Evolutionary conservation across 176 grass and related monocot species (phyloP), one percentile per base, ranked within the genome.

Genomic region (Canna indica): DNA sequence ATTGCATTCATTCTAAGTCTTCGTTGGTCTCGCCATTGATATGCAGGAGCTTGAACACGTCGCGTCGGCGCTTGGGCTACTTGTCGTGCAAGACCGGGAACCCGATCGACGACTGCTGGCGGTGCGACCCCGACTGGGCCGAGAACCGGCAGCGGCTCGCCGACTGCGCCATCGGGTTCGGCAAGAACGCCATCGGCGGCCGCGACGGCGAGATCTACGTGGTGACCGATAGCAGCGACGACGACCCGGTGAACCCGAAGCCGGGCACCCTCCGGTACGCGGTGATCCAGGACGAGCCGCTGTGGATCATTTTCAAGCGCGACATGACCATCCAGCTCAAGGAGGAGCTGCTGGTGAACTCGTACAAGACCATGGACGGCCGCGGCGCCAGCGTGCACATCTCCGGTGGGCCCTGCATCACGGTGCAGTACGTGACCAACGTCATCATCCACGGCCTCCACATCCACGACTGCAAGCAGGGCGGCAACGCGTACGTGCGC

Each of bases 161-260:
- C 1, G 71, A 73, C 71, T 73, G 71, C 71, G 71, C 71, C n/a
- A 73, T 73, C 52, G 71, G 71, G 71, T 73, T 73, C 71, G 71
- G 71, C 8, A 73, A 73, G 32, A 42, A 73, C 50, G 71, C 71
- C 18, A 73, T 73, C 15, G 71, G 71, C 13, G 71, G 71, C 34
- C 32, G 53, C 1, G 71, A 60, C 34, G 71, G 71, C 32, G 24
- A 73, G 1, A 73, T 73, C 22, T 73, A 73, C 71, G 52, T 73
- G 18, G 71, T 73, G 22, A 73, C 71, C 35, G 71, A 73, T 24
- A 60, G 52, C 33, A n/a, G 71, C 53, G 71, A 73, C 71, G 71
- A 73, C 71, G 53, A 73, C 71, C 71, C 71, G 0, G 71, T 73
- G n/a, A 60, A 73, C 32, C 71, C 71, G 28, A 73, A 73, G n/a